phyloP scores from a whole-genome alignment of 805 yeast species.

The Ogataea thermomethanolica region DNA sequence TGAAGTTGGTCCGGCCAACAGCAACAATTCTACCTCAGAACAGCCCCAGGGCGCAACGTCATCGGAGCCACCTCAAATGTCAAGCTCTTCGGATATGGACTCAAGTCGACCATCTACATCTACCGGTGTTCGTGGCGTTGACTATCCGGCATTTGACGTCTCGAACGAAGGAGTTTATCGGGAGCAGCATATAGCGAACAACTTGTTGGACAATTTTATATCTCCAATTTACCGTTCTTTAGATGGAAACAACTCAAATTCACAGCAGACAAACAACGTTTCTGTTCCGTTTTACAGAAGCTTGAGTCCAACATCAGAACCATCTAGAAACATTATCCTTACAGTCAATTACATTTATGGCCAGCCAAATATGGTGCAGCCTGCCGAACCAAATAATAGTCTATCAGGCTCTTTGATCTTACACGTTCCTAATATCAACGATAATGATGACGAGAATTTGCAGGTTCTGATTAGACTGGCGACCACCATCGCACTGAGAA shows the following conservation, averaged over 20 bases:
- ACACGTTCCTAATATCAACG: constrained; percentile 62
- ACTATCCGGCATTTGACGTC: constrained; percentile 37
- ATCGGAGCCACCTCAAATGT: neutral
- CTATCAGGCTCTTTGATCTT: constrained; percentile 55
- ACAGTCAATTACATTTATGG: constrained; percentile 40
- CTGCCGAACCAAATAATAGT: constrained; percentile 29
- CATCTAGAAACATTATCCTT: constrained; percentile 36
- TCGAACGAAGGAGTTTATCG: constrained; percentile 31
- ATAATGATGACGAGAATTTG: constrained; percentile 56
- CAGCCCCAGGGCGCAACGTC: constrained; percentile 2
- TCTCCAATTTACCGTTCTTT: constrained; percentile 26
- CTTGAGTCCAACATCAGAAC: constrained; percentile 15
- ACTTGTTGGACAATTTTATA: constrained; percentile 23
- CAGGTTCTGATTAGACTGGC: constrained; percentile 63
- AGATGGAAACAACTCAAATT: constrained; percentile 11
- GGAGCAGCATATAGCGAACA: constrained; percentile 21
- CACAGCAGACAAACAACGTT: neutral
- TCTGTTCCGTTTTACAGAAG: constrained; percentile 3
- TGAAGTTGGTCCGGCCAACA: constrained; percentile 30
- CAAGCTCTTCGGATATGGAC: neutral
- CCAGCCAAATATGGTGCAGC: constrained; percentile 20
- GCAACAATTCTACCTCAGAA: constrained; percentile 1
- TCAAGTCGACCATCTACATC: neutral
- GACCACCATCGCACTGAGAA: constrained; percentile 64
- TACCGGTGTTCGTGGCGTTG: constrained; percentile 32